These are phyloP conservation scores for Penicillium cinerascens DNA, from an alignment of 495 filamentous ascomycete genomes.

Conservation along the genomic window DNA sequence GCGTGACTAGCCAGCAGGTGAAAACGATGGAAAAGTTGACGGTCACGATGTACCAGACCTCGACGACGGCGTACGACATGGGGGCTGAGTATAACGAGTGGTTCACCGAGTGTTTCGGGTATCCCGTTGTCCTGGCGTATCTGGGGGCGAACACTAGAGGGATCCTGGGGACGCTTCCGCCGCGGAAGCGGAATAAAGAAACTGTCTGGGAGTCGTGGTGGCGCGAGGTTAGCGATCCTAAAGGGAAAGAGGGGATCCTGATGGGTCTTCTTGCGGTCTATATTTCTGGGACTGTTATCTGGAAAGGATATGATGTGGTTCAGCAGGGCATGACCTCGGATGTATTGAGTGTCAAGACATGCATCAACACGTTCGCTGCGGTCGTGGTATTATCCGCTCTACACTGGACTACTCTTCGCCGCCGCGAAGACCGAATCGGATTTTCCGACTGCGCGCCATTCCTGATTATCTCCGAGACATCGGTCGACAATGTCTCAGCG, in stretches of 20 bases:
- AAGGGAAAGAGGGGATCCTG: not conserved
- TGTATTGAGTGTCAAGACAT: not conserved
- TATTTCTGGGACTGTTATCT: not conserved
- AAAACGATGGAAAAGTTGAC: conserved; percentile 36
- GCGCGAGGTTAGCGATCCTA: not conserved
- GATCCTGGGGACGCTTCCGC: conserved; percentile 59
- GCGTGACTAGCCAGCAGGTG: conserved; percentile 50
- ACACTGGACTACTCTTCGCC: not conserved
- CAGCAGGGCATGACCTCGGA: not conserved
- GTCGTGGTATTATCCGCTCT: not conserved
- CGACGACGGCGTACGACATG: conserved; percentile 66
- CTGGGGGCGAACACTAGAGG: conserved; percentile 59
- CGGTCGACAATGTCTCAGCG: conserved; percentile 59
- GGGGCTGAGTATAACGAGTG: conserved; percentile 61
- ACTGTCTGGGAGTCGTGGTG: not conserved
- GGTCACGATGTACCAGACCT: conserved; percentile 61
- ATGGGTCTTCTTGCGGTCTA: not conserved
- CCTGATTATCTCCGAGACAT: conserved; percentile 67
- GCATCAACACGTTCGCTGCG: not conserved
- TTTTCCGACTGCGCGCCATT: conserved; percentile 82
- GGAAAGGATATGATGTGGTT: not conserved
- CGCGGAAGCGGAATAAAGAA: conserved; percentile 21
- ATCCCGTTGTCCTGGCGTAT: conserved; percentile 62
- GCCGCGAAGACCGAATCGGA: conserved; percentile 49
- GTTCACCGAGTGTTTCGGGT: conserved; percentile 72